These are phyloP conservation scores for Crithidia acanthocephali DNA, from an alignment of 208 protist species.

Conservation along the genomic window DNA sequence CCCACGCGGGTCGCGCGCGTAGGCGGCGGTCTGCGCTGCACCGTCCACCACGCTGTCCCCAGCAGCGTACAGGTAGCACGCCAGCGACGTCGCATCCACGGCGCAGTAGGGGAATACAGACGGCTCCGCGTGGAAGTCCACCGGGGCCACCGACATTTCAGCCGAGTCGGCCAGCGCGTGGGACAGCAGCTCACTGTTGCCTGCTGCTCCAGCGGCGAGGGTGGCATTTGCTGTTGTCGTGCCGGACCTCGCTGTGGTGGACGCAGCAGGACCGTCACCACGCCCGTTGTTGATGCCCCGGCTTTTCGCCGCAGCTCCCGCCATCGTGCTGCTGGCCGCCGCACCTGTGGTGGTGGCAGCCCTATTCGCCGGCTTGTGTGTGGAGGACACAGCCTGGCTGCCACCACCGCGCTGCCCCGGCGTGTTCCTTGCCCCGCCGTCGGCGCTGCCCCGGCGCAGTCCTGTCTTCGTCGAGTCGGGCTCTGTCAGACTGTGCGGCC, in stretches of 20 bases:
- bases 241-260: neutral
- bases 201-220: neutral
- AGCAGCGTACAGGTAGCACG: slow-evolving; percentile 14
- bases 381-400: slow-evolving; percentile 1
- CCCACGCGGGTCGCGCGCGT: neutral
- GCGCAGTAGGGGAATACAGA: slow-evolving; percentile 16
- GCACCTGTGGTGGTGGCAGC: neutral
- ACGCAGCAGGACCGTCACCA: slow-evolving; percentile 3
- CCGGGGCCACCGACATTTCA: neutral
- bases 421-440: neutral
- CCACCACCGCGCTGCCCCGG: neutral
- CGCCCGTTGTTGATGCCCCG: slow-evolving; percentile 13
- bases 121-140: slow-evolving; percentile 10
- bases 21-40: neutral
- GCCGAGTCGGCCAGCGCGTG: neutral
- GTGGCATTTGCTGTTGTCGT: neutral
- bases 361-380: neutral
- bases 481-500: neutral
- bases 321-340: neutral
- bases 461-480: slow-evolving; percentile 6
- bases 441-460: slow-evolving; percentile 10
- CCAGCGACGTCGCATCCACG: slow-evolving; percentile 8
- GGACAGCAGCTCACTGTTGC: neutral
- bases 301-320: neutral
- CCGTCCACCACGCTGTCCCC: neutral